Evolutionary conservation across 2,329 filamentous ascomycete genomes (phyloP), one percentile per base, ranked within the genome.

Genomic region (Byssoonygena ceratinophila): DNA sequence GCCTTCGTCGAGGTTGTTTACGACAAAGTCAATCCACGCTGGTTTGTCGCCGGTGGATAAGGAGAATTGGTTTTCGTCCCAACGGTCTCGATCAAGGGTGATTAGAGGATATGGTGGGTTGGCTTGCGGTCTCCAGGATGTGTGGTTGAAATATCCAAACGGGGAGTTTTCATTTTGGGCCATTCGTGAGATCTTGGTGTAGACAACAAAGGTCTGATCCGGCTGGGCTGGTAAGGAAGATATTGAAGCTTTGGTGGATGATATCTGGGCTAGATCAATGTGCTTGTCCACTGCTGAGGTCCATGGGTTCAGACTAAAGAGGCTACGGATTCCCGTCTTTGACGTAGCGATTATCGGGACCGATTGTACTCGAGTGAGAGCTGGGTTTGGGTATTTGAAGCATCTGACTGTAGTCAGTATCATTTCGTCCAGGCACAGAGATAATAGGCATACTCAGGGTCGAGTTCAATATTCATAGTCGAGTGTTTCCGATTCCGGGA

Each of bases 1-100:
- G 5, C 71, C 71, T 37, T 76, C 74, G 52, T 77, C 74, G 14
- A 76, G 62, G 51, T 77, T 77, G 56, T 77, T 77, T 45, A 76
- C 62, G 2, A 75, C 64, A 0, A 76, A 57, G 55, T 76, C 74
- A 0, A 76, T 62, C 73, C 74, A 77, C 25, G 46, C 47, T 4
- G 60, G 56, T 2, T 59, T 53, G 27, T 56, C 54, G 5, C 59
- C 66, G n/a, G 60, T 65, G 5, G 59, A 63, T 52, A 65, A 62
- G 4, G 65, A 57, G 27, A 76, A 63, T 45, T 75, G 70, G 39
- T 74, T 68, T 3, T 59, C 52, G 51, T 76, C 69, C 70, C 72
- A 76, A 51, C 67, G 16, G 0, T 54, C 50, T 5, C 66, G 62
- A 0, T 66, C 58, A 2, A 74, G 61, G 2, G 58, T 57, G 12